Evolutionary conservation across 495 filamentous ascomycete genomes (phyloP), one percentile per base, ranked within the genome.

Genomic region (Opeltia flavorubescens): DNA sequence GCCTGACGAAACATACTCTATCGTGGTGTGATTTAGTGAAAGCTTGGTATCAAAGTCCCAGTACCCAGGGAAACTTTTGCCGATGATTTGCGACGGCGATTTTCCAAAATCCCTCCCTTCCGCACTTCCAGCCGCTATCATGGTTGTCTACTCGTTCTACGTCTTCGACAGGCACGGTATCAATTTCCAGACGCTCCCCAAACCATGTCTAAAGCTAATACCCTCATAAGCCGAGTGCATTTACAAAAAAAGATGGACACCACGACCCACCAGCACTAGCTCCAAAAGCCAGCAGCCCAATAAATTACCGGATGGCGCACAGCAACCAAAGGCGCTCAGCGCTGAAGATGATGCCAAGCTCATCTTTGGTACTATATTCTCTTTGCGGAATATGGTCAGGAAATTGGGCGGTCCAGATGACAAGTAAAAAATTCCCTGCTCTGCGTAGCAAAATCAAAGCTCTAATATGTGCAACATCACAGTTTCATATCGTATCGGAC

Each of bases 101-200:
- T 21, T 4, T 15, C 1, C 30, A 5, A 12, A 30, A 5, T 31
- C 13, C 26, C 43, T 33, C 30, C 28, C 47, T 23, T 42, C 25
- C n/a, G 42, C 48, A 5, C 24, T 28, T 26, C 26, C 13, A 38
- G n/a, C n/a, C n/a, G n/a, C n/a, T n/a, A 67, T 62, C 50, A 95
- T 96, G 91, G 77, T 83, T 47, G 83, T 96, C 59, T 95, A 94
- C 65, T 88, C 87, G 31, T 94, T 96, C 68, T 96, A 95, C 71
- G 95, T 98, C 58, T 98, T 98, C 56, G 91, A 98, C 64, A 82
- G 91, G 52, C 91, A 98, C 63, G 94, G 91, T 96, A 74, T 58
- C 72, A 53, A 30, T 30, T 23, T 13, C 41, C 17, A 17, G 21
- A 27, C 45, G 26, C 21, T 28, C 5, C 33, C 24, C 13, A n/a